Percentiles rank a stretch among this genome's conserved stretches.
Evolutionary conservation across 225 moss, liverwort and hornwort species (phyloP).

Genomic region (Pseudisothecium myosuroides): DNA sequence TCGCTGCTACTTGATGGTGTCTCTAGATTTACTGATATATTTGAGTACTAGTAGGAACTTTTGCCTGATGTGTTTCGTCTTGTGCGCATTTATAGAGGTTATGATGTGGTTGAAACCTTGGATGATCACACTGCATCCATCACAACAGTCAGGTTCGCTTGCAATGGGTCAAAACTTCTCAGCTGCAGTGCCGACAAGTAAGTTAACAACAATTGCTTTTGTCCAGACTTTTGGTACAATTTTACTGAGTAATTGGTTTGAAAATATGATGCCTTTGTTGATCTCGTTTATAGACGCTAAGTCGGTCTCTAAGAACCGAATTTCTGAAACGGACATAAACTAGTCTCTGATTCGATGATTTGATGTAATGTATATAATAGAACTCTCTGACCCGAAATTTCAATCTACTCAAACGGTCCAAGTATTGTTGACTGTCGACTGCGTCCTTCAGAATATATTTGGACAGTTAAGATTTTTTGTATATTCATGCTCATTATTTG

Average conservation of each 20-base stretch:
- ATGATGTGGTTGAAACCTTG: slow-evolving; percentile 59
- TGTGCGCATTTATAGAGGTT: slow-evolving; percentile 24
- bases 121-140: slow-evolving; percentile 71
- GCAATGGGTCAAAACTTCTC: slow-evolving; percentile 56
- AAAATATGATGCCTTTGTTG: not conserved
- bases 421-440: not conserved
- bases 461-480: not conserved
- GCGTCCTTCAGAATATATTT: not conserved
- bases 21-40: not conserved
- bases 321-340: not conserved
- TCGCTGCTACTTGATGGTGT: not conserved
- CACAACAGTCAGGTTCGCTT: slow-evolving; percentile 51
- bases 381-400: not conserved
- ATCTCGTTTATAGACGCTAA: not conserved
- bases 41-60: not conserved
- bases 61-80: not conserved
- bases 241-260: not conserved
- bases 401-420: not conserved
- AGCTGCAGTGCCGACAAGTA: slow-evolving; percentile 82
- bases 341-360: not conserved
- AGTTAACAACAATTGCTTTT: not conserved
- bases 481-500: not conserved
- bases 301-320: not conserved
- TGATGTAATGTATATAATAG: not conserved
- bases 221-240: not conserved